Conservation (phyloP, 108 stramenopile genomes). For the Stephanodiscus triporus region DNA sequence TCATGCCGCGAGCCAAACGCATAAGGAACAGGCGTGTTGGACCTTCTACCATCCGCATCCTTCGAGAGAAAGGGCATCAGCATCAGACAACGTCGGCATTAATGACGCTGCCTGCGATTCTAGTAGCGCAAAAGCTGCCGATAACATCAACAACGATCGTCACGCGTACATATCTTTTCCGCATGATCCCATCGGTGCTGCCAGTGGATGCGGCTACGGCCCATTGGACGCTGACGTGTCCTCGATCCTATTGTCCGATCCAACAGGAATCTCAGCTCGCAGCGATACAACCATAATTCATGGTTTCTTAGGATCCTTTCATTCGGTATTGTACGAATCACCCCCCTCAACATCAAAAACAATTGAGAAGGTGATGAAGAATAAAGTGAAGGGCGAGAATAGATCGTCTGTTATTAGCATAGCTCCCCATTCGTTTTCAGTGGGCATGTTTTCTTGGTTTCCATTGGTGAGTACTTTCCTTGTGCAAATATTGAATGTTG, state of each 20-base stretch:
- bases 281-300: slow-evolving; percentile 57
- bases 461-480: slow-evolving; percentile 57
- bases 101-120: not conserved
- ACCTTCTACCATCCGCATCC: slow-evolving; percentile 84
- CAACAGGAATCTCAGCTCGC: slow-evolving; percentile 12
- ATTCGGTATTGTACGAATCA: slow-evolving; percentile 82
- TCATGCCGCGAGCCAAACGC: slow-evolving; percentile 90
- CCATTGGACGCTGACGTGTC: slow-evolving; percentile 56
- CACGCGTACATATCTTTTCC: slow-evolving; percentile 60
- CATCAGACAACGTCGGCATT: not conserved
- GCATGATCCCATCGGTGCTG: slow-evolving; percentile 57
- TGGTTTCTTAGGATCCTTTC: slow-evolving; percentile 96
- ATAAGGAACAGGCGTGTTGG: slow-evolving; percentile 83
- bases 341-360: not conserved
- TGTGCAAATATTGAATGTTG: not conserved
- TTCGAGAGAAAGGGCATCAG: slow-evolving; percentile 9
- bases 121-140: slow-evolving; percentile 29
- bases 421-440: slow-evolving; percentile 88
- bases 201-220: slow-evolving; percentile 70
- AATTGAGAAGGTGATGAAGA: slow-evolving; percentile 12
- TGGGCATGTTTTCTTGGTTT: slow-evolving; percentile 98
- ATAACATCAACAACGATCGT: slow-evolving; percentile 45
- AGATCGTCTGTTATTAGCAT: slow-evolving; percentile 77
- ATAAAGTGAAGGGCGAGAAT: slow-evolving; percentile 11
- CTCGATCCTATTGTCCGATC: slow-evolving; percentile 7